A percentile compares a stretch with the other conserved stretches of the same genome.
These are phyloP conservation scores for Rhypophila decipiens DNA, from an alignment of 495 filamentous ascomycete species.

Conservation along the genomic window DNA sequence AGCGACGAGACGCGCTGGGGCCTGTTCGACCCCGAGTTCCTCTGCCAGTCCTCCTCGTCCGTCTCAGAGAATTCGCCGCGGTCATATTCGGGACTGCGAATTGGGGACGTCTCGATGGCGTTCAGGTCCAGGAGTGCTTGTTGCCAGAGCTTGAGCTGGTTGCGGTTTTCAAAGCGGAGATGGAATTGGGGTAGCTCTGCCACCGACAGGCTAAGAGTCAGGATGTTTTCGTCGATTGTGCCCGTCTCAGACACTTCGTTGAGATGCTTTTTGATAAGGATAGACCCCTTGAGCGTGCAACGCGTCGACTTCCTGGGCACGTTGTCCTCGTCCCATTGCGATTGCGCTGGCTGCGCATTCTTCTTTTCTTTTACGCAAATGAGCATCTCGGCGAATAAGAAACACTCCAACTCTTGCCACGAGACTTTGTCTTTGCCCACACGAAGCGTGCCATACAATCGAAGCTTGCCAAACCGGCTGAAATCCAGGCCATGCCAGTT, in stretches of 20 bases:
- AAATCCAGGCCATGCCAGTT: constrained; percentile 99
- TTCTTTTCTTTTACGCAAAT: constrained; percentile 99
- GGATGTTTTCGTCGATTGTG: constrained; percentile 65
- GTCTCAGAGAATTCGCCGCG: constrained; percentile 67
- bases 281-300: constrained; percentile 93
- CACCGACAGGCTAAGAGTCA: constrained; percentile 88
- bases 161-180: constrained; percentile 79
- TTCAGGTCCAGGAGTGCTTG: constrained; percentile 82
- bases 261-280: constrained; percentile 96
- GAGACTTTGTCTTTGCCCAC: constrained; percentile 96
- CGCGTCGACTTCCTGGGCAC: constrained; percentile 60
- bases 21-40: constrained; percentile 49
- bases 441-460: constrained; percentile 81
- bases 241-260: constrained; percentile 74
- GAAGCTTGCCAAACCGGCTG: constrained; percentile 84
- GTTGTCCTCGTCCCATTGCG: constrained; percentile 57
- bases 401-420: constrained; percentile 98
- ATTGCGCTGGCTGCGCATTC: constrained; percentile 33
- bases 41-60: constrained; percentile 88
- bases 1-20: constrained; percentile 79
- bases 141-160: constrained; percentile 86
- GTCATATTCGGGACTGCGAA: constrained; percentile 67
- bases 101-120: constrained; percentile 51
- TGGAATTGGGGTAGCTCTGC: constrained; percentile 95
- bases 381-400: constrained; percentile 96